These are phyloP conservation scores for Spathaspora passalidarum DNA, from an alignment of 805 yeast species.

Conservation along the genomic window DNA sequence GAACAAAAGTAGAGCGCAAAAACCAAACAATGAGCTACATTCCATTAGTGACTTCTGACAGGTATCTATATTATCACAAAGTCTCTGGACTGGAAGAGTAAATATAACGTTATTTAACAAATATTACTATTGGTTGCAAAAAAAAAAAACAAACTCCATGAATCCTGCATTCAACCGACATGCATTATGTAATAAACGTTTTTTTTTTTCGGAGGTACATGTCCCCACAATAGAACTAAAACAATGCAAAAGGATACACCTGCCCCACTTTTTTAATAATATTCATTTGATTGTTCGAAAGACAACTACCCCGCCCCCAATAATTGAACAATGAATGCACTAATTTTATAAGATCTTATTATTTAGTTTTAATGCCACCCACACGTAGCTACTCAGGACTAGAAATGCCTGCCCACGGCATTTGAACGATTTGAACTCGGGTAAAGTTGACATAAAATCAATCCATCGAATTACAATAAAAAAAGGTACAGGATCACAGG, in stretches of 20 bases:
- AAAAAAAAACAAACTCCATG: not conserved
- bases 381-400: not conserved
- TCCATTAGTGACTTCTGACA: too few relatives aligned
- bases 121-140: not conserved
- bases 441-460: too few relatives aligned
- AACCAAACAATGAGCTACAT: too few relatives aligned
- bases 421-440: too few relatives aligned
- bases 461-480: too few relatives aligned
- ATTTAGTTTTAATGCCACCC: not conserved
- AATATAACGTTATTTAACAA: too few relatives aligned
- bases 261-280: not conserved
- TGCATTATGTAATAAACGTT: not conserved
- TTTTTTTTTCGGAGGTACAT: not conserved
- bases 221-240: constrained; percentile 1
- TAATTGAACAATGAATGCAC: not conserved
- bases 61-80: too few relatives aligned
- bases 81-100: too few relatives aligned
- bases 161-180: not conserved
- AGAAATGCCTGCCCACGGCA: not conserved
- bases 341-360: not conserved
- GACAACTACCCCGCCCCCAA: not conserved
- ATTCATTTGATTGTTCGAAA: not conserved
- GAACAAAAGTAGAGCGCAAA: too few relatives aligned
- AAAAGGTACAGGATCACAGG: too few relatives aligned
- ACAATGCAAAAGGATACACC: not conserved